A percentile compares a stretch with the other conserved stretches of the same genome.
These are phyloP conservation scores for Peronospora destructor DNA, from an alignment of 352 stramenopile species.

Conservation along the genomic window DNA sequence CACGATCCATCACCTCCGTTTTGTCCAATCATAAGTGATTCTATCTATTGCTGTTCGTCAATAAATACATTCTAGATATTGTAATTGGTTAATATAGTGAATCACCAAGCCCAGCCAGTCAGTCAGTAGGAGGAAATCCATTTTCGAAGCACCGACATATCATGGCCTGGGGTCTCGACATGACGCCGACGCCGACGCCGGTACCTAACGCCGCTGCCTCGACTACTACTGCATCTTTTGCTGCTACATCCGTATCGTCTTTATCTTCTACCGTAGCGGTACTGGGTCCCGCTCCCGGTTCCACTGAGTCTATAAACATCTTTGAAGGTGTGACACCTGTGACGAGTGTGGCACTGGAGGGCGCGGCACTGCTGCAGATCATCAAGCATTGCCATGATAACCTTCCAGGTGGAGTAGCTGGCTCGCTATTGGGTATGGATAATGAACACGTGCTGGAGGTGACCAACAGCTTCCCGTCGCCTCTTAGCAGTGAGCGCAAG, in stretches of 20 bases:
- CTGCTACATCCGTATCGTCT: neutral
- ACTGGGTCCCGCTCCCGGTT: slow-evolving; percentile 23
- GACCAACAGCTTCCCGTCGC: slow-evolving; percentile 96
- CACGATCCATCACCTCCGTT: slow-evolving; percentile 22
- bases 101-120: slow-evolving; percentile 46
- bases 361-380: slow-evolving; percentile 88
- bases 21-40: slow-evolving; percentile 31
- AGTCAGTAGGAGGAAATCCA: slow-evolving; percentile 43
- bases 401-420: slow-evolving; percentile 89
- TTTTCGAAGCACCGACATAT: slow-evolving; percentile 18
- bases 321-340: slow-evolving; percentile 66
- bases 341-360: slow-evolving; percentile 66
- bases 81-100: slow-evolving; percentile 38
- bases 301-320: slow-evolving; percentile 51
- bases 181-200: slow-evolving; percentile 24
- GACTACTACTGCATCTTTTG: neutral
- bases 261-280: slow-evolving; percentile 4
- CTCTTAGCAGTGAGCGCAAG: slow-evolving; percentile 69
- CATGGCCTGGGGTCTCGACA: slow-evolving; percentile 63
- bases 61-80: neutral
- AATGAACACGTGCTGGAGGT: slow-evolving; percentile 90
- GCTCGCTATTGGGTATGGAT: slow-evolving; percentile 94
- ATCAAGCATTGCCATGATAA: slow-evolving; percentile 98
- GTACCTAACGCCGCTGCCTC: slow-evolving; percentile 15
- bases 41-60: slow-evolving; percentile 15